Conservation (phyloP, 768 basidiomycete species). For the Boletellus sp. region DNA sequence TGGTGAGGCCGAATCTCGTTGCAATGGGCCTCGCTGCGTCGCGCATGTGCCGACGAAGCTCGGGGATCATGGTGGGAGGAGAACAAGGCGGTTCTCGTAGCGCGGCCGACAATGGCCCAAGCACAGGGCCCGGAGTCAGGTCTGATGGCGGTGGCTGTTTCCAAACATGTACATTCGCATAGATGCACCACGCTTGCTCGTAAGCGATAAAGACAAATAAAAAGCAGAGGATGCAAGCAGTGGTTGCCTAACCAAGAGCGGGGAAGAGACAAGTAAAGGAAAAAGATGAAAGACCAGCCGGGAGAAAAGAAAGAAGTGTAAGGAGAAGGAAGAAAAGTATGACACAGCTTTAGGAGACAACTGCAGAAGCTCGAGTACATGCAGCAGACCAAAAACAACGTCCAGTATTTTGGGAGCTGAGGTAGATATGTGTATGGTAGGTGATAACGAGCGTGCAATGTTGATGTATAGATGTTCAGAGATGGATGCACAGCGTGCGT, state of each 20-base stretch:
- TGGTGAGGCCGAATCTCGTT: constrained; percentile 43
- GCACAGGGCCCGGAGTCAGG: background rate
- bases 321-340: background rate
- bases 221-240: constrained; percentile 23
- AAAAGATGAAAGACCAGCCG: constrained; percentile 1
- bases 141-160: background rate
- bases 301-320: background rate
- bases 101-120: constrained; percentile 11
- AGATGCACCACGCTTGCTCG: constrained; percentile 22
- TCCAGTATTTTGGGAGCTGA: constrained; percentile 25
- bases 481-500: constrained; percentile 16
- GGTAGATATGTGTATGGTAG: constrained; percentile 26
- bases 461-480: constrained; percentile 20
- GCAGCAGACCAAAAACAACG: constrained; percentile 24
- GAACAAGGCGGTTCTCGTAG: background rate
- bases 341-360: constrained; percentile 7
- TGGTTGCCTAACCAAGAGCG: constrained; percentile 20
- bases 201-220: constrained; percentile 35
- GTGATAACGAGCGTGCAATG: constrained; percentile 27
- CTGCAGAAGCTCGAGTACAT: constrained; percentile 18
- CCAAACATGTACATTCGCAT: constrained; percentile 31
- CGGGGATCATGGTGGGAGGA: constrained; percentile 24
- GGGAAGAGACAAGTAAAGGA: background rate
- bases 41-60: constrained; percentile 28
- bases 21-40: constrained; percentile 29